Conservation (phyloP, 352 stramenopile genomes). For the Phytophthora pini region DNA sequence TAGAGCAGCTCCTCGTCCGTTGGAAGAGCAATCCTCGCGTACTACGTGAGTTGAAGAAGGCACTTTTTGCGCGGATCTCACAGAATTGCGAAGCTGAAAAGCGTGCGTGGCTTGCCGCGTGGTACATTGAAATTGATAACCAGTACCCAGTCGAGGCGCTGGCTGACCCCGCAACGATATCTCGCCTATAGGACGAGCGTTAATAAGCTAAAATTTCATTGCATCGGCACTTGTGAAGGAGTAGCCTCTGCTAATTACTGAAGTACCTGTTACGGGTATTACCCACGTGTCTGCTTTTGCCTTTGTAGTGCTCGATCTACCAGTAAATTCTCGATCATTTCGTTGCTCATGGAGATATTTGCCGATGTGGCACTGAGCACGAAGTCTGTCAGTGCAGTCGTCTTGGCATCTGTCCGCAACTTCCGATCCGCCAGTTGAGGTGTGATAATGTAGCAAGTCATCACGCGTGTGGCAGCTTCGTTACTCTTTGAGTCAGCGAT, state of each 20-base stretch:
- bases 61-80: conserved; percentile 54
- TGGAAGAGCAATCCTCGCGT: conserved; percentile 24
- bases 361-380: conserved; percentile 39
- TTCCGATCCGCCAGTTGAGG: conserved; percentile 42
- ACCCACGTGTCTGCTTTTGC: conserved; percentile 8
- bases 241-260: no score
- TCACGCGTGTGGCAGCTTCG: conserved; percentile 44
- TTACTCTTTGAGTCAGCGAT: conserved; percentile 13
- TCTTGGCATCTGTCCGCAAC: conserved; percentile 34
- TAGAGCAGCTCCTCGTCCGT: conserved; percentile 43
- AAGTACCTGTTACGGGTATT: no score
- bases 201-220: conserved; percentile 6
- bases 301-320: conserved; percentile 27
- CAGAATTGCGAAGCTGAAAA: conserved; percentile 68
- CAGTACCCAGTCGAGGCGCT: conserved; percentile 32
- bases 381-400: conserved; percentile 49
- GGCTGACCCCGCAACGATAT: neutral
- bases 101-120: conserved; percentile 64
- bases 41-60: conserved; percentile 41
- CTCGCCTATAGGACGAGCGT: conserved; percentile 9
- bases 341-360: conserved; percentile 47
- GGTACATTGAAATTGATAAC: conserved; percentile 59
- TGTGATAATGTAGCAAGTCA: conserved; percentile 58
- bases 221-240: neutral
- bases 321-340: conserved; percentile 62